Conservation (phyloP, 1,284 basidiomycete genomes). For the Sphagnurus paluster region DNA sequence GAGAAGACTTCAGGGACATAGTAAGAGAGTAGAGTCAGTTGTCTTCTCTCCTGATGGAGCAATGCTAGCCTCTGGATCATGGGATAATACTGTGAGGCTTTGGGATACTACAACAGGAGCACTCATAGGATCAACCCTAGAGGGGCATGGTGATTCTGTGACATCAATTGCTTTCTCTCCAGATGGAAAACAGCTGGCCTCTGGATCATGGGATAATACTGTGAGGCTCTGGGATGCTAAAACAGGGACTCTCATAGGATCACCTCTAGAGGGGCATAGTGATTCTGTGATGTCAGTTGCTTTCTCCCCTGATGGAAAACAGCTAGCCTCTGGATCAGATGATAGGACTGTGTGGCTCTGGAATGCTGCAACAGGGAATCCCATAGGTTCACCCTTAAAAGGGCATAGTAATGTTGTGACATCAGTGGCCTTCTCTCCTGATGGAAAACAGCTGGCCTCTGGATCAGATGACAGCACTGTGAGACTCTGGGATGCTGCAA, state of each 20-base stretch:
- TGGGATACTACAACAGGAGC: conserved; percentile 17
- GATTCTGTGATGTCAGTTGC: conserved; percentile 5
- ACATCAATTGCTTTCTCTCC: background rate
- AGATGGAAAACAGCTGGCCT: too few species aligned
- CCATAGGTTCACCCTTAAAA: background rate
- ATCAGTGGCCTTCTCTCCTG: conserved; percentile 15
- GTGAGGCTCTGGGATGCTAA: too few species aligned
- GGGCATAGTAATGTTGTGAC: conserved; percentile 15
- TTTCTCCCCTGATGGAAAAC: conserved; percentile 22
- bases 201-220: too few species aligned
- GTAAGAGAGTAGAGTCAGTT: background rate
- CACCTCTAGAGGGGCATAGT: background rate
- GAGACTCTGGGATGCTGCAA: conserved; percentile 1
- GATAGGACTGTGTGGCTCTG: conserved; percentile 21
- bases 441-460: conserved; percentile 16
- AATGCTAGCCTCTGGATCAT: conserved; percentile 13
- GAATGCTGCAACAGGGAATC: conserved; percentile 11
- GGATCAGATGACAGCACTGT: conserved; percentile 5
- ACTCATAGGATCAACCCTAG: background rate
- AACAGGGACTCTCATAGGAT: background rate
- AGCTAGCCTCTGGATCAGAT: conserved; percentile 13
- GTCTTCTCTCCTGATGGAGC: conserved; percentile 23
- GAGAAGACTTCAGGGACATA: too few species aligned
- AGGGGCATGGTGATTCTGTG: conserved; percentile 10
- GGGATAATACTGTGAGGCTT: conserved; percentile 18